Conservation (phyloP, 768 basidiomycete species). For the Rhizopogon vesiculosus region DNA sequence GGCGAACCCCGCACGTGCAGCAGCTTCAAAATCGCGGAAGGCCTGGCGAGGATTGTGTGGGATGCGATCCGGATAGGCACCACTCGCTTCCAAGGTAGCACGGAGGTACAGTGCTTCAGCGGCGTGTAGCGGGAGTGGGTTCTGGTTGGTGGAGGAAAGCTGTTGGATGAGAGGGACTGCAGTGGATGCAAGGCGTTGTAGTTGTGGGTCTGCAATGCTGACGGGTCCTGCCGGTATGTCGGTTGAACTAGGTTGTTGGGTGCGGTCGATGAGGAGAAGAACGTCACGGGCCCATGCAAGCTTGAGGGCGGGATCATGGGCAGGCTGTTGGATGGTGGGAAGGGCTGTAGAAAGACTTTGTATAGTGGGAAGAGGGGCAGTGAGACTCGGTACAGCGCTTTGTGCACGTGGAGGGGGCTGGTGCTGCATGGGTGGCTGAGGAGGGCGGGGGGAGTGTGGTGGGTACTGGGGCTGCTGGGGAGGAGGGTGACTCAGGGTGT, state of each 20-base stretch:
- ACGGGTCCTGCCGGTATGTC: conserved; percentile 50
- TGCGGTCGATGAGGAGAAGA: conserved; percentile 68
- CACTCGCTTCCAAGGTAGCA: conserved; percentile 69
- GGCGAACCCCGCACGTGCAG: conserved; percentile 71
- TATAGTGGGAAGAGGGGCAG: conserved; percentile 65
- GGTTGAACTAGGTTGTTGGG: conserved; percentile 28
- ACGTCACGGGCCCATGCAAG: conserved; percentile 84
- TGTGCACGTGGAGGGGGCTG: conserved; percentile 17
- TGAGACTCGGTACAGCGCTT: conserved; percentile 44
- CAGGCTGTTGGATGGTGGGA: conserved; percentile 46
- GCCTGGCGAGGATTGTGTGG: conserved; percentile 69
- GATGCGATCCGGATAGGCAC: conserved; percentile 62
- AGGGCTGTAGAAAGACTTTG: conserved; percentile 50
- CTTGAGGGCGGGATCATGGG: conserved; percentile 54
- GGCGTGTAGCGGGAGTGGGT: conserved; percentile 37
- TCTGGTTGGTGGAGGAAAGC: conserved; percentile 36
- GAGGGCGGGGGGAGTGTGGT: conserved; percentile 9
- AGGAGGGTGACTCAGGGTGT: background rate
- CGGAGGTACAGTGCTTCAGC: conserved; percentile 77
- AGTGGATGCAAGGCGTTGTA: conserved; percentile 54
- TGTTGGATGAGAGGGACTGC: conserved; percentile 65
- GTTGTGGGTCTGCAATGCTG: conserved; percentile 52
- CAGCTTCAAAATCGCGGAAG: conserved; percentile 85
- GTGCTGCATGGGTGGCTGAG: conserved; percentile 14
- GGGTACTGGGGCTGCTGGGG: conserved; percentile 10